phyloP scores from a whole-genome alignment of 2,329 filamentous ascomycete genomes.

The Curvularia spicifera region DNA sequence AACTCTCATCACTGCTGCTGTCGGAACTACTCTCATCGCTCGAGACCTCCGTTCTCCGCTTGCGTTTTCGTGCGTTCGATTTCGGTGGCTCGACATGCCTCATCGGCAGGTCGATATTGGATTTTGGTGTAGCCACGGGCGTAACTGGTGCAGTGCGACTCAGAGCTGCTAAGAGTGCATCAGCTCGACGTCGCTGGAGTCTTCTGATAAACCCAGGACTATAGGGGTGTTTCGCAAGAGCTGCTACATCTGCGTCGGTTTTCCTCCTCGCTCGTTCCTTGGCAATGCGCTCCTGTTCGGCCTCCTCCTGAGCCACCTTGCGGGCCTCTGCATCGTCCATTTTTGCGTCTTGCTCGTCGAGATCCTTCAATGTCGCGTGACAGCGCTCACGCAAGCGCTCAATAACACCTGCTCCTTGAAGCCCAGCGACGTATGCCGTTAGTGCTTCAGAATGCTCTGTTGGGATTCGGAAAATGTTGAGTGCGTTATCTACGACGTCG shows the following conservation, averaged over 20 bases:
- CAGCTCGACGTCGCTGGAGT: conserved; percentile 43
- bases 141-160: conserved; percentile 34
- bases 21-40: conserved; percentile 46
- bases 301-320: conserved; percentile 46
- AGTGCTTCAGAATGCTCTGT: conserved; percentile 71
- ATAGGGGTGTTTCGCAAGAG: conserved; percentile 30
- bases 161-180: conserved; percentile 41
- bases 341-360: conserved; percentile 51
- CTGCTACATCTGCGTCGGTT: conserved; percentile 41
- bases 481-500: conserved; percentile 80
- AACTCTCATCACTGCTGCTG: conserved; percentile 37
- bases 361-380: conserved; percentile 63
- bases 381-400: conserved; percentile 72
- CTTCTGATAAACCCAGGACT: conserved; percentile 42
- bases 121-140: conserved; percentile 21
- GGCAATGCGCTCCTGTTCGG: conserved; percentile 44
- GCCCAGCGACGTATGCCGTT: conserved; percentile 76
- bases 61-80: conserved; percentile 34
- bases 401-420: conserved; percentile 74
- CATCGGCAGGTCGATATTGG: conserved; percentile 24
- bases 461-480: conserved; percentile 75
- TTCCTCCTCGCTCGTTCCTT: conserved; percentile 41
- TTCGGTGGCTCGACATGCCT: conserved; percentile 23
- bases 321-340: conserved; percentile 48
- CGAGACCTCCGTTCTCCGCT: conserved; percentile 37